Evolutionary conservation across 192 early-diverging fungal species (phyloP).

Genomic region (Mortierella antarctica): DNA sequence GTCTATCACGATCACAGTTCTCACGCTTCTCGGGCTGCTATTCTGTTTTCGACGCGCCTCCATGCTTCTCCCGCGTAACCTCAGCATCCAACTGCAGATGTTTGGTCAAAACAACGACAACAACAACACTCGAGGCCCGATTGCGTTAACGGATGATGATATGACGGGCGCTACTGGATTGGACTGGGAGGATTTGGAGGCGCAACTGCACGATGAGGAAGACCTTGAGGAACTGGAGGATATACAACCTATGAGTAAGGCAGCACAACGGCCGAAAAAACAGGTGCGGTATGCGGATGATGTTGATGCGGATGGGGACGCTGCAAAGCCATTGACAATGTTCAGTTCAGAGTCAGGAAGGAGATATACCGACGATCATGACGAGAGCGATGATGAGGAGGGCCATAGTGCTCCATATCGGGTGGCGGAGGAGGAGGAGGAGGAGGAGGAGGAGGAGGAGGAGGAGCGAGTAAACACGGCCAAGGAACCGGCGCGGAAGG

Average conservation of each 20-base stretch:
- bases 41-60: constrained; percentile 48
- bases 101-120: constrained; percentile 21
- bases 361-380: constrained; percentile 15
- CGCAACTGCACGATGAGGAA: constrained; percentile 7
- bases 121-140: constrained; percentile 20
- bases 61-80: constrained; percentile 24
- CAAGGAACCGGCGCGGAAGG: neutral
- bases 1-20: constrained; percentile 29
- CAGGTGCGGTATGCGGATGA: constrained; percentile 19
- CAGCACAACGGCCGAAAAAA: constrained; percentile 4
- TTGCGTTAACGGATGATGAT: constrained; percentile 47
- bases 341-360: neutral
- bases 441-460: neutral
- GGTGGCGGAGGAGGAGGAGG: neutral
- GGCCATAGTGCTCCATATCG: too few species aligned
- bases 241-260: constrained; percentile 5
- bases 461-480: neutral
- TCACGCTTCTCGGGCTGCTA: constrained; percentile 23
- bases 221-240: constrained; percentile 14
- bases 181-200: constrained; percentile 48
- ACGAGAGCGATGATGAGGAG: constrained; percentile 1
- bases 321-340: neutral
- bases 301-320: constrained; percentile 18
- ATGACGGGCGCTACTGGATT: constrained; percentile 33
- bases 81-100: constrained; percentile 41